These are phyloP conservation scores for Reutealis trisperma DNA, from an alignment of 345 rosid genomes.

Conservation along the genomic window DNA sequence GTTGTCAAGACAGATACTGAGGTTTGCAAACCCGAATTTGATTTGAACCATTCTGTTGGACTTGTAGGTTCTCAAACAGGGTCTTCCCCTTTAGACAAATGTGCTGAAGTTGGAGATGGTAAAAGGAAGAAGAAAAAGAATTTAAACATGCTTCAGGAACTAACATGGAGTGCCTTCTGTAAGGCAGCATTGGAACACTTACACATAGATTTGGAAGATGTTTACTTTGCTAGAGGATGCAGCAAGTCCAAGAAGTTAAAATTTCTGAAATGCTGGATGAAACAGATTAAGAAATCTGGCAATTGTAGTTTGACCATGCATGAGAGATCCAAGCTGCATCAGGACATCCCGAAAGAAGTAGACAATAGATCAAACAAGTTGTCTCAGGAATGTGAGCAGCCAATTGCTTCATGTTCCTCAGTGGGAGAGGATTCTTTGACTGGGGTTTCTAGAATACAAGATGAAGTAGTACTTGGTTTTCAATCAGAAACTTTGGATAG, in stretches of 20 bases:
- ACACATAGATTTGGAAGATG: slow-evolving; percentile 58
- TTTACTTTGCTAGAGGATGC: slow-evolving; percentile 50
- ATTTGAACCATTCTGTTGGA: slow-evolving; percentile 14
- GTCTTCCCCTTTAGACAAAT: slow-evolving; percentile 20
- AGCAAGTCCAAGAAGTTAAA: slow-evolving; percentile 67
- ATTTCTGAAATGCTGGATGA: slow-evolving; percentile 93
- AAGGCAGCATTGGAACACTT: slow-evolving; percentile 49
- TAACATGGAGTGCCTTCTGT: slow-evolving; percentile 62
- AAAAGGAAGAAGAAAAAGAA: slow-evolving; percentile 35
- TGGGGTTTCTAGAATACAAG: slow-evolving; percentile 55
- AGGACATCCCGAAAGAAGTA: slow-evolving; percentile 40
- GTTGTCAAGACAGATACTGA: slow-evolving; percentile 18
- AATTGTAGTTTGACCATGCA: slow-evolving; percentile 30
- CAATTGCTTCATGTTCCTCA: slow-evolving; percentile 50
- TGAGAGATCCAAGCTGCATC: slow-evolving; percentile 29
- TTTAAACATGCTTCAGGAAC: slow-evolving; percentile 40
- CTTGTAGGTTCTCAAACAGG: slow-evolving; percentile 25
- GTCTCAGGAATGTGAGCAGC: slow-evolving; percentile 53
- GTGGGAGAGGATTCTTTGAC: slow-evolving; percentile 61
- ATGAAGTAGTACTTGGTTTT: slow-evolving; percentile 44
- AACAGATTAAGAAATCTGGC: slow-evolving; percentile 58
- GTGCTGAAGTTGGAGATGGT: slow-evolving; percentile 19
- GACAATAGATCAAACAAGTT: slow-evolving; percentile 35
- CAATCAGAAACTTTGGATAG: slow-evolving; percentile 51
- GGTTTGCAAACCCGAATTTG: slow-evolving; percentile 9